Evolutionary conservation across 192 early-diverging fungal genomes (phyloP).

Genomic region (Funneliformis geosporum): DNA sequence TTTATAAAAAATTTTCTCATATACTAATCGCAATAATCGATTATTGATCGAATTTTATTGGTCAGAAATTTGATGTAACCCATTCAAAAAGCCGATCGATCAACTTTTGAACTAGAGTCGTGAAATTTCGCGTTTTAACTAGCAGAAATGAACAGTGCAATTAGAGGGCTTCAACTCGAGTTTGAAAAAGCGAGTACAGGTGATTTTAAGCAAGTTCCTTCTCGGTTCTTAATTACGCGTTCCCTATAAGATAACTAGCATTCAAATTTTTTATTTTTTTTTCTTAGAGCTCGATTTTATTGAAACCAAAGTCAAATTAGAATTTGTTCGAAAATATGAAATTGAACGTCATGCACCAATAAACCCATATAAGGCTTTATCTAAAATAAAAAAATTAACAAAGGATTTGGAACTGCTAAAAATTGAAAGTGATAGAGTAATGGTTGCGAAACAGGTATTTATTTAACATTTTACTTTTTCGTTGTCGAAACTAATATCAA

Average conservation of each 20-base stretch:
- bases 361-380: constrained; percentile 19
- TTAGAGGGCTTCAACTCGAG: not conserved
- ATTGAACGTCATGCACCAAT: constrained; percentile 17
- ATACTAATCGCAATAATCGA: no score
- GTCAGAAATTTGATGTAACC: no score
- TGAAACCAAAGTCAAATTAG: constrained; percentile 16
- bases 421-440: constrained; percentile 9
- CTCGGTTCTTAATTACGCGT: not conserved
- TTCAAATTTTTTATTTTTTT: not conserved
- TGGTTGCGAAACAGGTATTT: constrained; percentile 21
- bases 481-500: not conserved
- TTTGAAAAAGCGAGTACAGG: not conserved
- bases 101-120: no score
- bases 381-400: constrained; percentile 14
- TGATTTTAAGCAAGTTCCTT: not conserved
- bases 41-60: no score
- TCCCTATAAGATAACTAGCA: not conserved
- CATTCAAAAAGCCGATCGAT: no score
- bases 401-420: not conserved
- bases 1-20: no score
- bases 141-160: not conserved
- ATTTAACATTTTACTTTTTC: not conserved
- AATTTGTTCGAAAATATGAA: constrained; percentile 28
- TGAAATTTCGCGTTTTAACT: no score
- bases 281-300: constrained; percentile 22